Evolutionary conservation across 306 rosid genomes (phyloP), one percentile per base, ranked within the genome.

Genomic region (Canavalia ensiformis): DNA sequence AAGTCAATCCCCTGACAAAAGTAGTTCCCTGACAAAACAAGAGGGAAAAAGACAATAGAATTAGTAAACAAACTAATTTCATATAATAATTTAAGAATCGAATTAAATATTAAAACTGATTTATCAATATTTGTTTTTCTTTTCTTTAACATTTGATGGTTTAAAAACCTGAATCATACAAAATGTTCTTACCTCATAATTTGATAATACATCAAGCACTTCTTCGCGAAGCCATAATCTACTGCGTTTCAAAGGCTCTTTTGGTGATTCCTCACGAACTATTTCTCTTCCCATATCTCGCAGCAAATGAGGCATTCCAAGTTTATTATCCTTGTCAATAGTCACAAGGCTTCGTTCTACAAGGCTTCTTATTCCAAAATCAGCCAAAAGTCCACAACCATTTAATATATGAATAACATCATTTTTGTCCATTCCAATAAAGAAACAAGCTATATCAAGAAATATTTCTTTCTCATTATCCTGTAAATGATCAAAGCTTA

Each of bases 261-360:
- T 33, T 4, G 46, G 79, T 3, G 56, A 37, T 4, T 11, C 44
- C 3, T n/a, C 46, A 25, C 55, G 63, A 49, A 77, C 6, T 2
- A 83, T 64, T 77, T 83, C 75, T 44, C 75, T 77, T 25, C 80
- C 86, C 83, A 83, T 83, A 2, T 63, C 70, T 7, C 54, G 37
- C 2, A 83, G 1, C 52, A 83, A 71, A 42, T 54, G 56, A 77
- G 77, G 86, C 86, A 83, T 83, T 44, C 74, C 56, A 12, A 83
- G 75, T 9, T 25, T 77, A 39, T 72, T 77, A 1, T 72, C 34
- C 0, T 30, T 13, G 2, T 8, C 50, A 33, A 71, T 8, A 0
- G 12, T 77, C 4, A 83, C 6, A 11, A 77, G 83, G 60, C 86
- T 39, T 28, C 74, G 10, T 28, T 83, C 74, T 2, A 71, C 7